Evolutionary conservation across 768 basidiomycete genomes (phyloP), one percentile per base, ranked within the genome.

Genomic region (Termitomyces titanicus): DNA sequence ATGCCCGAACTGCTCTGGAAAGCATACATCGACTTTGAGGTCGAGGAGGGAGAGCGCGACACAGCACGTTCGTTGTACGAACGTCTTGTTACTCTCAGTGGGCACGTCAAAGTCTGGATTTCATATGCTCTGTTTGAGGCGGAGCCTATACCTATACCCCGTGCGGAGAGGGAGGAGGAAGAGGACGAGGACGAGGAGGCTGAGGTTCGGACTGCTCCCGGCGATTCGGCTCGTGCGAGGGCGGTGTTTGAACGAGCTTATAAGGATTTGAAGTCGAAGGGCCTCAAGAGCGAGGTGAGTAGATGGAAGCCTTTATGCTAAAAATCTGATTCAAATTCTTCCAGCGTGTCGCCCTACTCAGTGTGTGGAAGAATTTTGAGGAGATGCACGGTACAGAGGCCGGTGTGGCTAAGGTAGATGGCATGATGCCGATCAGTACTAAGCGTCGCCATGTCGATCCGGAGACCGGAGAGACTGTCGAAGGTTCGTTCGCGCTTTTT

Each of bases 91-190:
- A 73, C 82, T 31, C 76, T 89, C 47, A 96, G 93, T 60, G 92
- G 92, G 3, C 95, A 98, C 67, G 89, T 94, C 72, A 98, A 98
- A 72, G 94, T 96, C 18, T 98, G 94, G 94, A 92, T 97, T 53
- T 86, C 94, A 51, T 98, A 88, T 69, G 96, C 96, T 0, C 79
- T 89, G 62, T 97, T 98, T 63, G 96, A 98, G 71, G 88, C 85
- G 5, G 88, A 88, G 63, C 75, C 83, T 6, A 87, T 90, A 42
- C 85, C 85, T 5, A 62, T 86, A 5, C 80, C 82, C 10, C 75
- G 87, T 20, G 83, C 80, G 4, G 73, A 79, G 62, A 78, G 88
- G 38, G 89, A 88, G 50, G 88, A 86, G 12, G 87, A 88, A 7
- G 89, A 89, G 12, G 85, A 86, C 18, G 84, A 89, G 9, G 88